Percentiles rank a stretch among this genome's conserved stretches.
Evolutionary conservation across 179 eudicot genomes (phyloP).

Genomic region (Nepenthes alata): DNA sequence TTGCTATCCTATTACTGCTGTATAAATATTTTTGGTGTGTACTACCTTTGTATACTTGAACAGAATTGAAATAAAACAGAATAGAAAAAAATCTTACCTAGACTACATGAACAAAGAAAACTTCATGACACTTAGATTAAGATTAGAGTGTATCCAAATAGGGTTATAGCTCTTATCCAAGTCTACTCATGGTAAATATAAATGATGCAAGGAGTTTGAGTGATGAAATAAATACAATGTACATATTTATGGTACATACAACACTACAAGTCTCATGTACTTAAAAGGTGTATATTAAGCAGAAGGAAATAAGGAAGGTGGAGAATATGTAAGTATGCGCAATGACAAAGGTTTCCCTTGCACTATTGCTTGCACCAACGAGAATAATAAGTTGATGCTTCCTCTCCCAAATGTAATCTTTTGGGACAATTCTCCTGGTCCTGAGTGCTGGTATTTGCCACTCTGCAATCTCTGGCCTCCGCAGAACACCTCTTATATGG

Average conservation of each 20-base stretch:
- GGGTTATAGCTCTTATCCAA: conserved; percentile 6
- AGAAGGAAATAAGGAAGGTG: conserved; percentile 13
- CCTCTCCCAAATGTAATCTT: conserved; percentile 66
- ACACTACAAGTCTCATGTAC: conserved; percentile 23
- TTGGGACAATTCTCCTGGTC: conserved; percentile 65
- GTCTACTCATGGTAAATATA: conserved; percentile 17
- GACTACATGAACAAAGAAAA: too few relatives aligned
- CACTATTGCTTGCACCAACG: conserved; percentile 13
- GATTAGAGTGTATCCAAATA: conserved; percentile 6
- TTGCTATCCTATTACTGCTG: too few relatives aligned
- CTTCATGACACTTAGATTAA: too few relatives aligned
- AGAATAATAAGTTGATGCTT: conserved; percentile 38
- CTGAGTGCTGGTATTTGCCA: conserved; percentile 22
- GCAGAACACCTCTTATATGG: conserved; percentile 89
- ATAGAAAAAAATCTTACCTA: too few relatives aligned
- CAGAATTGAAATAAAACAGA: too few relatives aligned
- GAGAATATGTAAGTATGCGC: conserved; percentile 8
- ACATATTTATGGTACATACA: conserved; percentile 26
- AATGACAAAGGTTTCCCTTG: conserved; percentile 19
- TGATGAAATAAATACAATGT: conserved; percentile 12
- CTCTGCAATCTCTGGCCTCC: conserved; percentile 59
- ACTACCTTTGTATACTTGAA: too few relatives aligned
- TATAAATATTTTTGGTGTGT: too few relatives aligned
- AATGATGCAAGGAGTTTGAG: conserved; percentile 8
- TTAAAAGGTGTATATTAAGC: conserved; percentile 14